A percentile compares a stretch with the other conserved stretches of the same genome.
These are phyloP conservation scores for Melastoma candidum DNA, from an alignment of 441 rosid species.

Conservation along the genomic window DNA sequence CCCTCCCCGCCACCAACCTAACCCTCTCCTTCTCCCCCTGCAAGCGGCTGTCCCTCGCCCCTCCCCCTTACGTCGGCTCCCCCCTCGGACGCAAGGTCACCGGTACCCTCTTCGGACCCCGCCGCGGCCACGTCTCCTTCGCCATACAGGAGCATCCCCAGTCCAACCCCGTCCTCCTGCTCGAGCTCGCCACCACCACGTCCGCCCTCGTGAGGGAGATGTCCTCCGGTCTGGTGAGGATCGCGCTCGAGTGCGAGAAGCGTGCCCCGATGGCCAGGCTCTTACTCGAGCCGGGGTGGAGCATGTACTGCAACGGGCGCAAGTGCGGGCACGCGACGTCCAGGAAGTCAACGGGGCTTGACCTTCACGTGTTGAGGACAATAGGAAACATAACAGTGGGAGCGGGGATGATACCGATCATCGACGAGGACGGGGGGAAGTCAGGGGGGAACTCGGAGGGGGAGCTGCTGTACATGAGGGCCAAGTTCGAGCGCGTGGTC, in stretches of 20 bases:
- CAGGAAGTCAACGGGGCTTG: slow-evolving; percentile 5
- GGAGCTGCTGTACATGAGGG: slow-evolving; percentile 21
- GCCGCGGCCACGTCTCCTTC: slow-evolving; percentile 13
- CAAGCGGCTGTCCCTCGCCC: too few species aligned
- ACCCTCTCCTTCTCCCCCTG: too few species aligned
- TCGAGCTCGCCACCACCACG: slow-evolving; percentile 15
- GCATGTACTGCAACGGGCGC: slow-evolving; percentile 15
- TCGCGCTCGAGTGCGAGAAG: slow-evolving; percentile 15
- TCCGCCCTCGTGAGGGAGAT: slow-evolving; percentile 16
- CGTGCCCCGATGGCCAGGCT: slow-evolving; percentile 5
- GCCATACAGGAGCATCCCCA: slow-evolving; percentile 11
- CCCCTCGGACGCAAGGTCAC: slow-evolving; percentile 1
- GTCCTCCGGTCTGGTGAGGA: slow-evolving; percentile 15
- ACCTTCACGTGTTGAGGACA: slow-evolving; percentile 6
- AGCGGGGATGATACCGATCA: slow-evolving; percentile 14
- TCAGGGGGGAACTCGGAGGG: slow-evolving; percentile 3
- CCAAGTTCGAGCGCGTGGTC: slow-evolving; percentile 15
- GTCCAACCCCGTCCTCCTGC: slow-evolving; percentile 6
- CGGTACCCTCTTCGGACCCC: slow-evolving; percentile 14
- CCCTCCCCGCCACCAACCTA: too few species aligned
- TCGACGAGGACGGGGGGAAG: not conserved
- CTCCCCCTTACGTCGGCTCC: too few species aligned
- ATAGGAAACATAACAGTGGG: slow-evolving; percentile 13
- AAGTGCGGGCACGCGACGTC: slow-evolving; percentile 13
- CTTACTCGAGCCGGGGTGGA: slow-evolving; percentile 9